Base-by-base conservation (phyloP, 257 asterid species). In the Nicotiana attenuata region DNA sequence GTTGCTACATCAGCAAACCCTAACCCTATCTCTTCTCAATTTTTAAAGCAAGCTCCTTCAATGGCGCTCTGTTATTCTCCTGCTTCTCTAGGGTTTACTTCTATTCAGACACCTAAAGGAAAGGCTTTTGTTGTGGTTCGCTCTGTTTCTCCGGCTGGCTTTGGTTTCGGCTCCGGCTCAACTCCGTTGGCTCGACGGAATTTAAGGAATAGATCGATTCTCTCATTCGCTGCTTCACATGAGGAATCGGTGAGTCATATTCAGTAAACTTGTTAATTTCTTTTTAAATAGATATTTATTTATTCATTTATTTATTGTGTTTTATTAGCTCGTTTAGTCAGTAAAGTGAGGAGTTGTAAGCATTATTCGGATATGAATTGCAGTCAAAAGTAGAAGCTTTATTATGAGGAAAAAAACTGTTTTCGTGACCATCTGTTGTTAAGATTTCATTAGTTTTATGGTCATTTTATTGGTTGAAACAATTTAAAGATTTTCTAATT, bases 171-270 rank as follows among this genome's bases (percentile, higher is more conserved):
- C 73, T 33, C 20, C 85, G 90, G 56, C 84, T 47, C 35, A 13
- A 20, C 53, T 80, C 61, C 52, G 33, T 38, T 38, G n/a, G n/a
- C 77, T 56, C 59, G 24, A 5, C 84, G 66, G 17, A 84, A 64
- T 86, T 7, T 82, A 17, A 83, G 91, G 82, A 87, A 82, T 64
- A 90, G 91, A 78, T 83, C 88, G 28, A 79, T 91, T 82, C 82
- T 86, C 84, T 85, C 92, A 0, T 85, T 87, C 41, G 95, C 98
- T 35, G 92, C 97, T 63, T 90, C 94, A 28, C 97, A 89, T 63
- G 97, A 95, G 81, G 98, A 93, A 35, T 88, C 98, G 90, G 97
- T 92, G 66, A 87, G 91, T 16, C 28, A 67, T 31, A n/a, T 4
- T 83, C 59, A 59, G 10, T 31, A 9, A 67, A 33, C 76, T 35